A percentile compares a stretch with the other conserved stretches of the same genome.
Conservation (phyloP, 2,329 filamentous ascomycete genomes). For the Fusarium buharicum region DNA sequence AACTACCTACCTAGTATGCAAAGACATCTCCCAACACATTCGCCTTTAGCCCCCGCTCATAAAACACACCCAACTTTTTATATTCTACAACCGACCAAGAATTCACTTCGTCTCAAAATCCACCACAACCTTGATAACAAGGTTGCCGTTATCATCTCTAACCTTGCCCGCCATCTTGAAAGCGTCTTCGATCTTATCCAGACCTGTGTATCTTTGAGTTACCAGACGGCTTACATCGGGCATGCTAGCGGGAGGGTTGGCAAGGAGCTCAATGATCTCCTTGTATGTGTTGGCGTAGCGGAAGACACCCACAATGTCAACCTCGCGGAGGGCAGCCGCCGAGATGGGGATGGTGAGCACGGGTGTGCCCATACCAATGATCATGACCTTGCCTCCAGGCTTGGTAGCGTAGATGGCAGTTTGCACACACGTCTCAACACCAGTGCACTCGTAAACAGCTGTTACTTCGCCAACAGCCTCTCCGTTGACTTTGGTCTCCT, state of each 20-base stretch:
- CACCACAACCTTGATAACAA: constrained; percentile 80
- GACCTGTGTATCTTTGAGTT: constrained; percentile 74
- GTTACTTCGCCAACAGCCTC: constrained; percentile 70
- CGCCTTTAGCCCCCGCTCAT: constrained; percentile 26
- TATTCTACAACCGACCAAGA: constrained; percentile 27
- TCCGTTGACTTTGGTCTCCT: constrained; percentile 50
- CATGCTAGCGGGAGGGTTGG: constrained; percentile 61
- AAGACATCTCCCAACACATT: constrained; percentile 16
- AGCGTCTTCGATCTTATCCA: constrained; percentile 71
- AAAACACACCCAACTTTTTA: neutral
- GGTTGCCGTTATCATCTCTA: constrained; percentile 73
- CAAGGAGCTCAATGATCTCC: constrained; percentile 61
- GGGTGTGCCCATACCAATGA: constrained; percentile 79
- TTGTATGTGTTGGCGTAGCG: constrained; percentile 81
- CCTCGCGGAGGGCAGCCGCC: constrained; percentile 73
- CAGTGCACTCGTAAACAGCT: constrained; percentile 81
- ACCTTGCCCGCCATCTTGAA: constrained; percentile 79
- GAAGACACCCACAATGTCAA: constrained; percentile 77
- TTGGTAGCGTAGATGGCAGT: constrained; percentile 75
- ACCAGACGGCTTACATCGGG: constrained; percentile 75
- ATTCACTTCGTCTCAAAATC: constrained; percentile 52
- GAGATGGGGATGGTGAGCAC: constrained; percentile 76
- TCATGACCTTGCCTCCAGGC: constrained; percentile 74
- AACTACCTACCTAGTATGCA: neutral
- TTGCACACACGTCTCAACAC: constrained; percentile 80